These are phyloP conservation scores for Biancaea sappan DNA, from an alignment of 306 rosid genomes.

Conservation along the genomic window DNA sequence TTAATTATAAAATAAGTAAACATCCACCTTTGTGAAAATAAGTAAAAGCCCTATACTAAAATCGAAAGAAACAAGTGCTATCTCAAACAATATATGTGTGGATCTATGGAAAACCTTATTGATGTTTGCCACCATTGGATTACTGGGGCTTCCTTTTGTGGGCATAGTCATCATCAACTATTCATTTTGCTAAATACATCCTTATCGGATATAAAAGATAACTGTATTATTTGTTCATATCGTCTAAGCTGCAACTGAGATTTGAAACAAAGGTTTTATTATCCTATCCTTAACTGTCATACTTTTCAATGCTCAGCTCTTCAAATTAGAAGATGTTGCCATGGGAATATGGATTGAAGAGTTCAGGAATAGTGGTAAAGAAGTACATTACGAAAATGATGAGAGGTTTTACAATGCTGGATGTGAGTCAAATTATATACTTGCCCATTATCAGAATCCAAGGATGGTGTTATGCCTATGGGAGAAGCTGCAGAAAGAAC, in stretches of 20 bases:
- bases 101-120: neutral
- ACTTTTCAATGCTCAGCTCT: constrained; percentile 52
- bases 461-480: constrained; percentile 86
- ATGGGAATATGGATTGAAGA: constrained; percentile 93
- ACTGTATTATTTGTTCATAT: neutral
- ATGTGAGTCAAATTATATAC: constrained; percentile 72
- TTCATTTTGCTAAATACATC: constrained; percentile 1
- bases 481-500: constrained; percentile 83
- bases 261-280: neutral
- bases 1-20: too few relatives aligned
- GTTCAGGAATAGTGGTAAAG: constrained; percentile 62
- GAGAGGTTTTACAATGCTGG: constrained; percentile 87
- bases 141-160: neutral
- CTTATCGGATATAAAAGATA: neutral
- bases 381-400: constrained; percentile 68
- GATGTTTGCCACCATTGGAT: constrained; percentile 5
- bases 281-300: neutral
- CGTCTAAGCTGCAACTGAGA: neutral
- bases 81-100: neutral
- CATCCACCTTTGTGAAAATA: neutral
- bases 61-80: neutral
- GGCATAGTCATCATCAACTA: neutral
- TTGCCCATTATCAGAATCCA: constrained; percentile 89
- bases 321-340: constrained; percentile 96
- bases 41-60: constrained; percentile 21